Evolutionary conservation across 257 asterid genomes (phyloP).

Genomic region (Solanum tarapatanum): DNA sequence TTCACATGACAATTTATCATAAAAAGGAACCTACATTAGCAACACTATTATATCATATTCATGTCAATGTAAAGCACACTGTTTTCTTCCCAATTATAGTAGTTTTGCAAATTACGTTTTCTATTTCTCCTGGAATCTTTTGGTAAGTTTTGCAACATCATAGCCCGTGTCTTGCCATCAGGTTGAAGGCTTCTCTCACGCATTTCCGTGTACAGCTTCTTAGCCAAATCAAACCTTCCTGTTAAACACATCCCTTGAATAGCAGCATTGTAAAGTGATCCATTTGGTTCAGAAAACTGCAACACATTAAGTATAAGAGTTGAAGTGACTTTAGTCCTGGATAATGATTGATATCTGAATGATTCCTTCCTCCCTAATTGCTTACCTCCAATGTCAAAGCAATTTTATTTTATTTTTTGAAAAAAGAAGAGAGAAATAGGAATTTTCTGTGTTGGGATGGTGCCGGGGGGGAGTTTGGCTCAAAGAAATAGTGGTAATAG

Average conservation of each 20-base stretch:
- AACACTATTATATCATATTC: background rate
- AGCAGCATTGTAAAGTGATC: conserved; percentile 75
- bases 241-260: conserved; percentile 81
- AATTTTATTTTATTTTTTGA: background rate
- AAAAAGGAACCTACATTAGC: background rate
- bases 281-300: conserved; percentile 56
- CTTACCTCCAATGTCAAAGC: background rate
- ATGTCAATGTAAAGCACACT: background rate
- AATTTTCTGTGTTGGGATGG: background rate
- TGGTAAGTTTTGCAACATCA: conserved; percentile 66
- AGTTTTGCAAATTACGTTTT: background rate
- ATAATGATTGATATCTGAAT: background rate
- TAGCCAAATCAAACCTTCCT: conserved; percentile 47
- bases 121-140: conserved; percentile 15
- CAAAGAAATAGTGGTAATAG: background rate
- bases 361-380: background rate
- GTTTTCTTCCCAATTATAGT: background rate
- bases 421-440: background rate
- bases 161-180: conserved; percentile 86
- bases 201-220: conserved; percentile 57
- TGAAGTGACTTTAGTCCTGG: background rate
- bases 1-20: background rate
- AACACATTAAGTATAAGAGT: background rate
- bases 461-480: background rate
- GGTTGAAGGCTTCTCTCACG: conserved; percentile 57